phyloP scores from a whole-genome alignment of 164 flowering plant species.

The Protea cynaroides region DNA sequence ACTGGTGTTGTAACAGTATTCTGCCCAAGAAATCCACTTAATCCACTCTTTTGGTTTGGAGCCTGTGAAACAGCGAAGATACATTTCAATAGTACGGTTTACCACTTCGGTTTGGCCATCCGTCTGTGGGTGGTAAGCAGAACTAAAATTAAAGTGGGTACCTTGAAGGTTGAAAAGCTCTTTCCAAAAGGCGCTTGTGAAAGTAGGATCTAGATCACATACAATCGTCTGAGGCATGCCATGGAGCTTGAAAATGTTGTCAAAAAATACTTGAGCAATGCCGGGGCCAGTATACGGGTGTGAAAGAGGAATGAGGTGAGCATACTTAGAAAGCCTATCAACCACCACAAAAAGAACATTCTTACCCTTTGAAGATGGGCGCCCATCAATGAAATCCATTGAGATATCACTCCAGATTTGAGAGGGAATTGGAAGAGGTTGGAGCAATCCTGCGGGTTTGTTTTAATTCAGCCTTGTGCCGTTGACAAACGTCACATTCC shows the following conservation, averaged over 20 bases:
- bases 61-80: too few relatives aligned
- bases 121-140: too few relatives aligned
- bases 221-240: too few relatives aligned
- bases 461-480: background rate
- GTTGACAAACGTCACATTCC: constrained; percentile 2
- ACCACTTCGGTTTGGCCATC: too few relatives aligned
- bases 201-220: background rate
- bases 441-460: background rate
- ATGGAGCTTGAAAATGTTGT: too few relatives aligned
- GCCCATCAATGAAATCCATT: constrained; percentile 2
- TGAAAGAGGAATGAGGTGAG: too few relatives aligned
- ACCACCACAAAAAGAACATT: background rate
- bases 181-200: background rate
- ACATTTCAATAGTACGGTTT: too few relatives aligned
- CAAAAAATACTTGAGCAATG: too few relatives aligned
- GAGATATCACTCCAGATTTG: background rate
- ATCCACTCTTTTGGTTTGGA: too few relatives aligned
- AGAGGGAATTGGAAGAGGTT: background rate
- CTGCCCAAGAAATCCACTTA: too few relatives aligned
- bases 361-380: background rate
- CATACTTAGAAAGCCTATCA: background rate
- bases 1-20: too few relatives aligned
- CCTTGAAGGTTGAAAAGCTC: background rate
- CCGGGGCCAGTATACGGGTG: too few relatives aligned
- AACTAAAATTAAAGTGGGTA: background rate